Base-by-base conservation (phyloP, 148 eudicot species). In the Silene uniflora region DNA sequence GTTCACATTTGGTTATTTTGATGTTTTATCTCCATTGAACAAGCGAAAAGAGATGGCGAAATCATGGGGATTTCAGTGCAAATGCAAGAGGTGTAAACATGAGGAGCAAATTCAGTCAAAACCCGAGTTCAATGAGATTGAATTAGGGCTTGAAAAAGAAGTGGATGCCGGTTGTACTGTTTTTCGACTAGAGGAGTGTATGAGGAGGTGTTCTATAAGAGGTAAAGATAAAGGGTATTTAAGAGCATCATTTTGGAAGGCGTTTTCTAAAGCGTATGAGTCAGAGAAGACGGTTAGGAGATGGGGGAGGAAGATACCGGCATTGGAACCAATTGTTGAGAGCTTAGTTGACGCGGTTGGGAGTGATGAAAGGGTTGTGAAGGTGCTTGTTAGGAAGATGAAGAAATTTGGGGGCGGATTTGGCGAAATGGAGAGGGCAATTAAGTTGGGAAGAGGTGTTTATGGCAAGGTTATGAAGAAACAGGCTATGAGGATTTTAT, bases 381-480 rank as follows among this genome's bases (percentile, higher is more conserved):
- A 81, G 81, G 87, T 89, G 18, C 73, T 83, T 35, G 72, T 83
- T 72, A 86, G 85, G 81, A 87, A 88, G 56, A 62, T 91, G 77
- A 90, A 85, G 89, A 89, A 84, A 75, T 68, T 82, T 78, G 82
- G 83, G 54, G 67, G 80, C 72, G 84, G 87, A 67, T 75, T 86
- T 42, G 80, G 84, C 74, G 95, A 90, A 72, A 89, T 89, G 91
- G 98, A 91, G 71, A 89, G 78, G 77, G 88, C 81, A 77, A 86
- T 91, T 83, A 94, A 88, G 83, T 79, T 91, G 42, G 97, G 97
- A 66, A 94, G 96, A 87, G 98, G 98, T 64, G 77, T 90, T 58
- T 94, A 94, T 91, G 97, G 98, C 73, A 94, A 90, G 75, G 75
- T 89, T 25, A 75, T 94, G 81, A 94, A 87, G 87, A 94, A 88